Evolutionary conservation across 495 filamentous ascomycete genomes (phyloP).

Genomic region (Hypomontagnella monticulosa): DNA sequence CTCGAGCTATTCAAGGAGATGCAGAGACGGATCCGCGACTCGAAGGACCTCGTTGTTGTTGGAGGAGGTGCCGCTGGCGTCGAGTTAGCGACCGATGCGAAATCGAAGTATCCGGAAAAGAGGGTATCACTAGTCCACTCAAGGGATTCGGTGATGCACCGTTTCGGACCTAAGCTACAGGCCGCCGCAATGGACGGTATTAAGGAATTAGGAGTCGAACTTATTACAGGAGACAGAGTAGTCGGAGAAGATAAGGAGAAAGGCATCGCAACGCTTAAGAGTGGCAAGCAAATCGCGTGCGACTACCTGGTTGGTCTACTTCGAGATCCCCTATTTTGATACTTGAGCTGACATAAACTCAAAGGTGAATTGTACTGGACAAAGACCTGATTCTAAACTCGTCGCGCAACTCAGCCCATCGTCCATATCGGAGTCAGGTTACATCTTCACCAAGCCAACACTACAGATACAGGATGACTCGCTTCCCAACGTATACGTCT

Average conservation of each 20-base stretch:
- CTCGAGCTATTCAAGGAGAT: constrained; percentile 54
- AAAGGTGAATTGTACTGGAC: constrained; percentile 64
- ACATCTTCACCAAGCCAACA: constrained; percentile 64
- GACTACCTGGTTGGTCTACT: constrained; percentile 50
- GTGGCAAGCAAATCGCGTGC: constrained; percentile 45
- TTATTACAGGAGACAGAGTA: constrained; percentile 40
- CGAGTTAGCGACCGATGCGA: constrained; percentile 68
- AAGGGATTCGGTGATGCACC: constrained; percentile 60
- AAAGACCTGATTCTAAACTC: constrained; percentile 65
- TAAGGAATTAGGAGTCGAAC: constrained; percentile 52
- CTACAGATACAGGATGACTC: constrained; percentile 63
- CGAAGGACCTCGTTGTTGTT: constrained; percentile 62
- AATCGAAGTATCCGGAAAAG: constrained; percentile 67
- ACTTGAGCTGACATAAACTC: constrained; percentile 11
- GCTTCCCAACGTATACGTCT: constrained; percentile 63
- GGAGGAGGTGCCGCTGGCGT: constrained; percentile 71
- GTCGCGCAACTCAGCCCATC: constrained; percentile 53
- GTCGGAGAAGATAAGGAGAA: constrained; percentile 34
- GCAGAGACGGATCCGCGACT: constrained; percentile 47
- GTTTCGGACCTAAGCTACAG: constrained; percentile 61
- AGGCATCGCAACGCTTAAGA: constrained; percentile 39
- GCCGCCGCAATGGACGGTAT: constrained; percentile 54
- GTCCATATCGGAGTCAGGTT: constrained; percentile 59
- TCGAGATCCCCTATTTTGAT: neutral
- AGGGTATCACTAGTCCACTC: constrained; percentile 68